Conservation (phyloP, 1,139 yeast genomes). For the Yamadazyma taylorii region DNA sequence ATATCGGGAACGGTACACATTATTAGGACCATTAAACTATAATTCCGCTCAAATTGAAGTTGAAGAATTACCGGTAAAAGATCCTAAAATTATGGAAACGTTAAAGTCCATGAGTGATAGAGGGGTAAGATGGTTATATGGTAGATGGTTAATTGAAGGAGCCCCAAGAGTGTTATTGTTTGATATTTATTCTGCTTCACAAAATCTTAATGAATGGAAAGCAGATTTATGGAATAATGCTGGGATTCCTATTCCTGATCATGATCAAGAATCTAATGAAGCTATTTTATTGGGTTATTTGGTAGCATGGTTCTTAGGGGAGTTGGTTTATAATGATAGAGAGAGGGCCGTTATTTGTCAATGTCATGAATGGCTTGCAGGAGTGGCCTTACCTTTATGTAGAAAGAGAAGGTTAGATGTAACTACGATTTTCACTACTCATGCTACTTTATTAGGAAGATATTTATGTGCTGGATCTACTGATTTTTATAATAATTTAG, state of each 20-base stretch:
- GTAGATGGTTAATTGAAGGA: constrained; percentile 97
- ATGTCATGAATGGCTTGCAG: constrained; percentile 98
- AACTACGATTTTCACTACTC: constrained; percentile 95
- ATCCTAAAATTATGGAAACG: constrained; percentile 59
- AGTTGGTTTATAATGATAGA: constrained; percentile 76
- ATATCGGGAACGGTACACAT: constrained; percentile 81
- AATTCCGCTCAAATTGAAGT: constrained; percentile 89
- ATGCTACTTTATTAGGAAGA: constrained; percentile 92
- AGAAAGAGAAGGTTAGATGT: constrained; percentile 89
- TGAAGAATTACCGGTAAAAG: constrained; percentile 77
- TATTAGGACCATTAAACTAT: constrained; percentile 84
- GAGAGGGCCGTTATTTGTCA: constrained; percentile 90
- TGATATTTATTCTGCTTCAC: constrained; percentile 75
- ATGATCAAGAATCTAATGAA: constrained; percentile 85
- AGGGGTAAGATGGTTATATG: constrained; percentile 83
- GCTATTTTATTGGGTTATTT: constrained; percentile 90
- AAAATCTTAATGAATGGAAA: constrained; percentile 86
- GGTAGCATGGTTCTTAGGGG: constrained; percentile 97
- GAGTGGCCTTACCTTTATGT: constrained; percentile 91
- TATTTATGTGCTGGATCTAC: constrained; percentile 95
- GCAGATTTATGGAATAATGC: constrained; percentile 88
- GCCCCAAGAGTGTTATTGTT: constrained; percentile 91
- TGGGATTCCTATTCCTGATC: constrained; percentile 91
- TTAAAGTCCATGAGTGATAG: constrained; percentile 73
- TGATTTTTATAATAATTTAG: constrained; percentile 90